phyloP scores from a whole-genome alignment of 306 rosid genomes.

The Cicer pinnatifidum region DNA sequence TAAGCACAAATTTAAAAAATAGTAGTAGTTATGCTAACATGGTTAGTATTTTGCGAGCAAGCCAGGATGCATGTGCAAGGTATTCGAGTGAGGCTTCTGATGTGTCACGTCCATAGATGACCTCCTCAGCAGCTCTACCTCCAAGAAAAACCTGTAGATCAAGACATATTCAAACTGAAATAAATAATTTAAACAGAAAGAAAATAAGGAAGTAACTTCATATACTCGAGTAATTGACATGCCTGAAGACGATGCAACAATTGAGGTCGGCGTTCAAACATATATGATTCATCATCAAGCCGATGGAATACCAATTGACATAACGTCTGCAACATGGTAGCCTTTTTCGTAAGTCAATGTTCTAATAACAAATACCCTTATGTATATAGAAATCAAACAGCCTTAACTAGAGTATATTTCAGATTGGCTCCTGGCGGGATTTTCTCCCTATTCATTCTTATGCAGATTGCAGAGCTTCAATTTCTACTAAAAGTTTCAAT shows the following conservation, averaged over 20 bases:
- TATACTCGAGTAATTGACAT: conserved; percentile 48
- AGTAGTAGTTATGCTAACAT: conserved; percentile 58
- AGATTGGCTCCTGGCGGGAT: conserved; percentile 9
- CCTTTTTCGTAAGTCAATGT: conserved; percentile 8
- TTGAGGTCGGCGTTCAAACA: conserved; percentile 88
- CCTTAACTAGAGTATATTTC: conserved; percentile 22
- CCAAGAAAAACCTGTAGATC: conserved; percentile 81
- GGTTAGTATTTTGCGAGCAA: conserved; percentile 96
- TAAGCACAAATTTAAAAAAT: conserved; percentile 26
- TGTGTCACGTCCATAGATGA: conserved; percentile 92
- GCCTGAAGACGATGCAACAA: conserved; percentile 95
- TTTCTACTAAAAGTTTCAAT: conserved; percentile 15
- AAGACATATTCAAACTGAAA: conserved; percentile 32
- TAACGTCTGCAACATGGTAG: conserved; percentile 64
- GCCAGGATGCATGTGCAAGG: conserved; percentile 98
- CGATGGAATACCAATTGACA: conserved; percentile 92
- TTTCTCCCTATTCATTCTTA: conserved; percentile 33
- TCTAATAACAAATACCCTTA: conserved; percentile 15
- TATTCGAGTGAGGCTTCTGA: conserved; percentile 86
- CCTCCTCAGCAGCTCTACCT: conserved; percentile 98
- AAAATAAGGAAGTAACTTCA: conserved; percentile 20
- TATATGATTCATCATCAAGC: conserved; percentile 90
- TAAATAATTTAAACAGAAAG: conserved; percentile 23
- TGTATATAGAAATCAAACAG: conserved; percentile 20
- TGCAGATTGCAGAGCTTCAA: conserved; percentile 26